phyloP scores from a whole-genome alignment of 2,329 filamentous ascomycete species.

The Diplocarpon rosae region DNA sequence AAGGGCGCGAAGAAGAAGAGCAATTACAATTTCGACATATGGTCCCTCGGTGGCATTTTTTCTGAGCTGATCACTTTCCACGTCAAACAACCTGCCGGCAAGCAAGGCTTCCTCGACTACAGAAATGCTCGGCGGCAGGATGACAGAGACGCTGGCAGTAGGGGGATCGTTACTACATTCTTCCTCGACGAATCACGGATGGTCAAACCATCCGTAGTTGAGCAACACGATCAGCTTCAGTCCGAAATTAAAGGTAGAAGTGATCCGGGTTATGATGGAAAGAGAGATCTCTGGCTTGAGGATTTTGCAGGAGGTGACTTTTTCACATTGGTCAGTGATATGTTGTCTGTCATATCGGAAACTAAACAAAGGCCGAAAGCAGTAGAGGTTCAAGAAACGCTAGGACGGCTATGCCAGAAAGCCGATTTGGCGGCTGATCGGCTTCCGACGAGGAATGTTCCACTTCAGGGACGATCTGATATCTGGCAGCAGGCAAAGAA shows the following conservation, averaged over 20 bases:
- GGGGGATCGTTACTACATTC: neutral
- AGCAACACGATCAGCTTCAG: neutral
- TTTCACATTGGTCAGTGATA: neutral
- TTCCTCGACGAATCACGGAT: neutral
- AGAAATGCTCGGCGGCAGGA: neutral
- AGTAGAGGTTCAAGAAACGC: neutral
- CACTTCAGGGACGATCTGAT: neutral
- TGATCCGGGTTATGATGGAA: neutral
- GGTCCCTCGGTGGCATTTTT: neutral
- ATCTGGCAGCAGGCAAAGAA: neutral
- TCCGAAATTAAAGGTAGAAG: neutral
- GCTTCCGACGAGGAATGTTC: neutral
- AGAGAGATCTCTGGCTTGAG: neutral
- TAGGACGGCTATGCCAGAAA: neutral
- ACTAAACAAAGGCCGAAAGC: neutral
- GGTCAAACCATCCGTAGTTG: neutral
- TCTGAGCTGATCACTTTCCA: neutral
- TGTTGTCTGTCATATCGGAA: neutral
- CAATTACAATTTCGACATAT: neutral
- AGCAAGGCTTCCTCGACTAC: neutral
- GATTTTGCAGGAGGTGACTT: neutral
- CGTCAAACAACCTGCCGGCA: neutral
- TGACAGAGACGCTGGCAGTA: neutral
- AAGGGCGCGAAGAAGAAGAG: neutral
- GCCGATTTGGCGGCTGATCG: neutral